Evolutionary conservation across 495 filamentous ascomycete genomes (phyloP), one percentile per base, ranked within the genome.

Genomic region (Extremus antarcticus): DNA sequence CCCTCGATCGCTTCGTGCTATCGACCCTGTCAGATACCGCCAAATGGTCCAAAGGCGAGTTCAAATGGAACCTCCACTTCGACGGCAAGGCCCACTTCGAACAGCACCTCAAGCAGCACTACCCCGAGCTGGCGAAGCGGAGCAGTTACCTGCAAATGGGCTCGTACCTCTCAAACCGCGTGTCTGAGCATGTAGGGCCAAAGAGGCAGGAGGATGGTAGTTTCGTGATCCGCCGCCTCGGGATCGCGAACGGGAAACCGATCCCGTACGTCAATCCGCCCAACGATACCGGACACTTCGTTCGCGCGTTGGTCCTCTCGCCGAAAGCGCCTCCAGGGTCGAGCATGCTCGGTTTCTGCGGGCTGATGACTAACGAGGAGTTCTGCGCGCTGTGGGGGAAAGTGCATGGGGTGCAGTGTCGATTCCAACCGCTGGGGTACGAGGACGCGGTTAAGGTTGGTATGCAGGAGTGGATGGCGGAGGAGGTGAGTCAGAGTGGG

Each of bases 61-160:
- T 63, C 53, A 62, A 50, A 46, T 60, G 51, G 25, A 63, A 65
- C 50, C 45, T 53, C 41, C 65, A 68, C 41, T 66, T 66, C 38
- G 63, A 68, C 19, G 71, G 69, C 1, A 71, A 68, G 49, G 61
- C 59, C 47, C 48, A 43, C 10, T 57, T 51, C 1, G 60, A 79
- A 19, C 70, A 78, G 47, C 65, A 76, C 29, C 66, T 80, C 43
- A 63, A 63, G 29, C 52, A 63, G 2, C 56, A 46, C 8, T 67
- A 74, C 52, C 73, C 74, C 0, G 65, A 63, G 15, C 64, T 80
- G 49, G 68, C 65, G 20, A 57, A 60, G 50, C 76, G 75, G 65
- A 76, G 68, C 2, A 72, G 64, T 29, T 53, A 68, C 16, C 25
- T 75, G 50, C 67, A 74, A 51, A 54, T 71, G 13, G 73, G 73